Percentiles rank a stretch among this genome's conserved stretches.
Conservation (phyloP, 495 filamentous ascomycete genomes). For the Neurospora sp. region DNA sequence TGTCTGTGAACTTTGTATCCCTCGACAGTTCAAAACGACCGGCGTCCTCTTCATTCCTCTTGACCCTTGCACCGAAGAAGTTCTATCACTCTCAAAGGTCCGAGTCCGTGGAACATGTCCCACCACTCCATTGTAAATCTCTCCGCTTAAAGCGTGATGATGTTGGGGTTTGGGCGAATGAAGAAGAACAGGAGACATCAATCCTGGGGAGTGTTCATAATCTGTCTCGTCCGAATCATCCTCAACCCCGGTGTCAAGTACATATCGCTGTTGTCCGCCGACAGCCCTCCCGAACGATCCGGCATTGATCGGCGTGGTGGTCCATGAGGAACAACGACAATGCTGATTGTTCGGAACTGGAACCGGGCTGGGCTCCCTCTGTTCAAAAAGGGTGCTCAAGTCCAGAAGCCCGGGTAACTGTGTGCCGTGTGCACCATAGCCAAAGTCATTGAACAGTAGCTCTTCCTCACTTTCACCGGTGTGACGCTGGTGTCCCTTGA, state of each 20-base stretch:
- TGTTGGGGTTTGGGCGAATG: background rate
- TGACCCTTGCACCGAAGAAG: background rate
- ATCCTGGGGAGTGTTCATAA: background rate
- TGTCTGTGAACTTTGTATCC: background rate
- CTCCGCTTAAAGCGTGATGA: background rate
- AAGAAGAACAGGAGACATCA: background rate
- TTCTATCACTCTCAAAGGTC: background rate
- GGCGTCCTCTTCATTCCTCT: background rate
- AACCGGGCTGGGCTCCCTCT: background rate
- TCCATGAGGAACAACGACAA: background rate
- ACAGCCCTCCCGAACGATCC: slow-evolving; percentile 8
- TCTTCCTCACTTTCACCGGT: slow-evolving; percentile 31
- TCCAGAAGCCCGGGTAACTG: slow-evolving; percentile 30
- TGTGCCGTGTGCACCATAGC: slow-evolving; percentile 23
- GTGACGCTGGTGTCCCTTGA: slow-evolving; percentile 14
- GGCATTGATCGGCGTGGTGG: background rate
- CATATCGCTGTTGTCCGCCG: slow-evolving; percentile 3
- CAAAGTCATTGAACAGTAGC: slow-evolving; percentile 30
- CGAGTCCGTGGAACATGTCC: background rate
- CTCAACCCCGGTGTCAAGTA: slow-evolving; percentile 9
- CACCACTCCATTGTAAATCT: background rate
- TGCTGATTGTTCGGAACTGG: background rate
- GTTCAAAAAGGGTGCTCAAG: background rate
- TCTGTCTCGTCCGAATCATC: slow-evolving; percentile 3
- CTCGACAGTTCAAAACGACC: background rate